Conservation (phyloP, 1,284 basidiomycete species). For the Gymnopus androsaceus region DNA sequence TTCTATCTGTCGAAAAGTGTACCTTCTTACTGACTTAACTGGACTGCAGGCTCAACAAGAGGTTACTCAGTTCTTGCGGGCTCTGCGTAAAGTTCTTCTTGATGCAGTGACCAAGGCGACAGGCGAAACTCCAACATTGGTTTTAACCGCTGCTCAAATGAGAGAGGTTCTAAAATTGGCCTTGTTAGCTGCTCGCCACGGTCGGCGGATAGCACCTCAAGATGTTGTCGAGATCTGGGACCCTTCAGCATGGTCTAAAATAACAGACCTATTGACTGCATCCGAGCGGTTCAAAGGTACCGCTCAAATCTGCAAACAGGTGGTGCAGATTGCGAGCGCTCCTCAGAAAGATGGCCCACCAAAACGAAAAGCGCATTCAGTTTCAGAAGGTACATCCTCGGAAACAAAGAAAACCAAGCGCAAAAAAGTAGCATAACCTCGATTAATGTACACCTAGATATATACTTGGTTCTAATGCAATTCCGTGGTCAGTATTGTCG, state of each 20-base stretch:
- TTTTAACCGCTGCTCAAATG: constrained; percentile 65
- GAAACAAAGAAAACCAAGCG: constrained; percentile 45
- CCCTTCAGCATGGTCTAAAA: constrained; percentile 35
- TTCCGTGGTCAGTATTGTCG: background rate
- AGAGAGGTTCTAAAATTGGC: constrained; percentile 83
- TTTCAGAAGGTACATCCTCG: background rate
- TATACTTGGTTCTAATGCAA: background rate
- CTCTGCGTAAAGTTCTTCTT: constrained; percentile 54
- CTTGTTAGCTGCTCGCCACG: constrained; percentile 66
- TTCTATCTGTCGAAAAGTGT: constrained; percentile 8
- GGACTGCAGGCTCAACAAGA: constrained; percentile 32
- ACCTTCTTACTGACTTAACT: constrained; percentile 21
- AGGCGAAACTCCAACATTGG: constrained; percentile 34
- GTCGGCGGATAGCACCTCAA: constrained; percentile 44
- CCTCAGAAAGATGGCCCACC: constrained; percentile 18
- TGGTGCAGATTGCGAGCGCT: constrained; percentile 19
- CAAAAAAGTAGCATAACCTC: constrained; percentile 53
- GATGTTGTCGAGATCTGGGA: constrained; percentile 35
- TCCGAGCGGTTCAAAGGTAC: constrained; percentile 39
- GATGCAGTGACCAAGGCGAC: constrained; percentile 48
- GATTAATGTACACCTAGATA: background rate
- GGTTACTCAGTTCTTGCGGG: constrained; percentile 51
- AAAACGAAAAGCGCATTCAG: constrained; percentile 48
- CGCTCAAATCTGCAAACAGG: constrained; percentile 17
- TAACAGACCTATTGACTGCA: constrained; percentile 33